Percentiles rank a stretch among this genome's conserved stretches.
Conservation (phyloP, 257 asterid species). For the Solanum boliviense region DNA sequence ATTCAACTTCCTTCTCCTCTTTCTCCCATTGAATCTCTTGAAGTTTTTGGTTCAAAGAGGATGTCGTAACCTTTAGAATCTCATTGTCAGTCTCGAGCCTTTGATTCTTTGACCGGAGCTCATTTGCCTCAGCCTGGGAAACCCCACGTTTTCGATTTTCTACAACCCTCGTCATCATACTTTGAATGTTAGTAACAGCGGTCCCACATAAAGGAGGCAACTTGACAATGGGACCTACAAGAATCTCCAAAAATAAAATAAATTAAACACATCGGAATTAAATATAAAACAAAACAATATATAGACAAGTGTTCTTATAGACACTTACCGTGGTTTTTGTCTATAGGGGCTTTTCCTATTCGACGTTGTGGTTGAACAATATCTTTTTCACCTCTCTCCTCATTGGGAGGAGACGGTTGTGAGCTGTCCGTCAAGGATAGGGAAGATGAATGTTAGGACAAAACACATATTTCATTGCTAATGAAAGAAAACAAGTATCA, state of each 20-base stretch:
- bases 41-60: background rate
- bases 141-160: background rate
- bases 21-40: background rate
- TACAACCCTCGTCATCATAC: background rate
- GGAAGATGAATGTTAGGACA: background rate
- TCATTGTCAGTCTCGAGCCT: background rate
- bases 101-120: background rate
- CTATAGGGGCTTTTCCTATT: background rate
- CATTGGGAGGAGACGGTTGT: background rate
- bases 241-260: background rate
- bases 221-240: background rate
- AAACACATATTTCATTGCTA: background rate
- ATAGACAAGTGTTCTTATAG: background rate
- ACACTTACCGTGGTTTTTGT: background rate
- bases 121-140: background rate
- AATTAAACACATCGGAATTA: background rate
- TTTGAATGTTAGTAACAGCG: background rate
- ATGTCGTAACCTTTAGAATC: background rate
- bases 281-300: background rate
- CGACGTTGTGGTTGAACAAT: background rate
- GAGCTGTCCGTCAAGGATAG: background rate
- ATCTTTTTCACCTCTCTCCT: background rate
- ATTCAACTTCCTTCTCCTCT: background rate
- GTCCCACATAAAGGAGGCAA: background rate
- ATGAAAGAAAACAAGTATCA: background rate